Percentiles rank a stretch among this genome's conserved stretches.
These are phyloP conservation scores for Pyrenophora teres DNA, from an alignment of 2,329 filamentous ascomycete species.

Conservation along the genomic window DNA sequence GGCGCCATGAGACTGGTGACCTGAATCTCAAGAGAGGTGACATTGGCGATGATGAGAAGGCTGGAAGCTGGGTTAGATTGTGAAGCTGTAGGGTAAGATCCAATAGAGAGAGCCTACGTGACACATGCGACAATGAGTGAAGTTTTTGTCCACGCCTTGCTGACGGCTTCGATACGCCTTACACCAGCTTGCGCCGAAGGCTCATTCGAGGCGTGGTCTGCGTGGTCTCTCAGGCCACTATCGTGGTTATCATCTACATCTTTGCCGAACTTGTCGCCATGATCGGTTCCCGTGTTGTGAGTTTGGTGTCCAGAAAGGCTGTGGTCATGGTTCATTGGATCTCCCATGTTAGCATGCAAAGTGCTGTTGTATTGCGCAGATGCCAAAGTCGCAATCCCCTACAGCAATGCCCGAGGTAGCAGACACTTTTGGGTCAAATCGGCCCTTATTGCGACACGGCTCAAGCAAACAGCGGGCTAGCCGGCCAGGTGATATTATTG, in stretches of 20 bases:
- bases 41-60: conserved; percentile 64
- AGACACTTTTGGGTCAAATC: conserved; percentile 10
- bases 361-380: background rate
- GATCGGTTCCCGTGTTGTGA: conserved; percentile 5
- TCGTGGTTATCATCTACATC: conserved; percentile 9
- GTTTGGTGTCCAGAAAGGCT: background rate
- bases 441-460: conserved; percentile 5
- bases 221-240: conserved; percentile 10
- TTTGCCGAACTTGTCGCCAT: conserved; percentile 9
- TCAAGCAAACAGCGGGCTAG: background rate
- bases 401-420: background rate
- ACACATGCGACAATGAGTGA: conserved; percentile 55
- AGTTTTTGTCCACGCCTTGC: conserved; percentile 54
- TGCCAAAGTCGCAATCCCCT: background rate
- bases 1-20: conserved; percentile 64
- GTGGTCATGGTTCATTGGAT: conserved; percentile 11
- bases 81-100: background rate
- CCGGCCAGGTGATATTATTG: conserved; percentile 5
- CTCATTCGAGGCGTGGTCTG: conserved; percentile 17
- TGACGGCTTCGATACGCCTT: conserved; percentile 55
- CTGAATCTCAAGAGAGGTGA: conserved; percentile 69
- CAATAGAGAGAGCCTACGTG: conserved; percentile 27
- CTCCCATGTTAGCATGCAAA: conserved; percentile 10
- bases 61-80: conserved; percentile 25
- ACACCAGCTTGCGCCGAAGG: conserved; percentile 52